Evolutionary conservation across 495 filamentous ascomycete genomes (phyloP), one percentile per base, ranked within the genome.

Genomic region (Annulohypoxylon stygium): DNA sequence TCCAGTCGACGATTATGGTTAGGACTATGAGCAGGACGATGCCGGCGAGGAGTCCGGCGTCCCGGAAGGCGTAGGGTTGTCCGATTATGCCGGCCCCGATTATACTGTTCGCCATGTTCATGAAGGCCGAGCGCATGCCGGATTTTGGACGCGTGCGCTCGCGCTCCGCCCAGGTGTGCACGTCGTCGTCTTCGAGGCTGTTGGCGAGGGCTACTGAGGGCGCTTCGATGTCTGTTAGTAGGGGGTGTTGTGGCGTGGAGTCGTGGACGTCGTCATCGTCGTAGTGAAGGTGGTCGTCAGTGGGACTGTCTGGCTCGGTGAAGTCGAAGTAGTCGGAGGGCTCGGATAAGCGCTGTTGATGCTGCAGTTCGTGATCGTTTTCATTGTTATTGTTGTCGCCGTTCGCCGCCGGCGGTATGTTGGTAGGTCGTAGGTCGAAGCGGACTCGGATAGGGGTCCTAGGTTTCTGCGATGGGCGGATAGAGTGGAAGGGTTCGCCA

Each of bases 61-160:
- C 93, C 26, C 89, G 88, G 75, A 99, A 91, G 7, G 96, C 96
- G 82, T 98, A 98, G 8, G 96, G 94, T 80, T 98, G 97, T 2
- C 93, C 96, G 78, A 99, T 98, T 74, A 99, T 99, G 0, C 96
- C 96, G 3, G 96, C 96, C 10, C 96, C 96, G 80, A 99, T 98
- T 75, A 99, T 99, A 71, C 91, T 94, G 79, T 99, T 99, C 50
- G 95, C 94, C 96, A 99, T 99, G 81, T 99, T 99, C 93, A 97
- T 97, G 71, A 99, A 98, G 8, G 87, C 87, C 18, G 79, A 79
- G 3, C 81, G 67, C 41, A 88, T 60, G 0, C 83, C 84, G 6
- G 80, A 83, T 74, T 86, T 86, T 23, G 87, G 87, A 8, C 87
- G 79, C 9, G 69, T 59, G 0, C 77, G 81, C 69, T 88, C 85